These are phyloP conservation scores for Fistulifera pelliculosa DNA, from an alignment of 108 stramenopile genomes.

Conservation along the genomic window DNA sequence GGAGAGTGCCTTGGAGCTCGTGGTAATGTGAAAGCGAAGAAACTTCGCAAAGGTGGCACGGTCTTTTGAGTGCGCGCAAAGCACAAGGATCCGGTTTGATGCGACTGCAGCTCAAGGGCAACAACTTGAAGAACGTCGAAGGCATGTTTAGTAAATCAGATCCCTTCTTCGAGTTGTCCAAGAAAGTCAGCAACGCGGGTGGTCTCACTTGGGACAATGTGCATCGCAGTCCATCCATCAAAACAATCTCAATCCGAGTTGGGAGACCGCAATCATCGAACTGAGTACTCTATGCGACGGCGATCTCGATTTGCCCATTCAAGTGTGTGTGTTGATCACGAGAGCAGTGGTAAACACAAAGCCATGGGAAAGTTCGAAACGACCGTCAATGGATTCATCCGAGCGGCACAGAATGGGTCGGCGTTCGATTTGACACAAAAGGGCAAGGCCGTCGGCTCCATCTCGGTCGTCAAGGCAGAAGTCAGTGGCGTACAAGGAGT, in stretches of 20 bases:
- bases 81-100: conserved; percentile 26
- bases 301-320: conserved; percentile 30
- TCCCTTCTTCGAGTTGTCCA: conserved; percentile 61
- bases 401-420: conserved; percentile 6
- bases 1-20: conserved; percentile 60
- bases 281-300: conserved; percentile 35
- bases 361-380: conserved; percentile 54
- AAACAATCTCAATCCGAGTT: conserved; percentile 48
- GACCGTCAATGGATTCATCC: conserved; percentile 24
- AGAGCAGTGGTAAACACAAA: conserved; percentile 41
- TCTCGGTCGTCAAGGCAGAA: conserved; percentile 15
- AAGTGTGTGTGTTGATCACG: conserved; percentile 46
- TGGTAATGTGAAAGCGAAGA: conserved; percentile 56
- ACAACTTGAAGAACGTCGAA: conserved; percentile 70
- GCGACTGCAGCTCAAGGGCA: conserved; percentile 37
- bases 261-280: conserved; percentile 30
- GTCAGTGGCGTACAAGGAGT: conserved; percentile 12
- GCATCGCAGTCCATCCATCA: conserved; percentile 16
- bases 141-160: conserved; percentile 71
- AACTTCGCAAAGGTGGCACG: conserved; percentile 40
- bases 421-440: conserved; percentile 19
- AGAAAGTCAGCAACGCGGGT: conserved; percentile 39
- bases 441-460: conserved; percentile 20
- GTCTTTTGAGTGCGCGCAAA: conserved; percentile 19
- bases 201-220: conserved; percentile 45